A percentile compares a stretch with the other conserved stretches of the same genome.
These are phyloP conservation scores for Saccharata proteae DNA, from an alignment of 2,329 filamentous ascomycete species.

Conservation along the genomic window DNA sequence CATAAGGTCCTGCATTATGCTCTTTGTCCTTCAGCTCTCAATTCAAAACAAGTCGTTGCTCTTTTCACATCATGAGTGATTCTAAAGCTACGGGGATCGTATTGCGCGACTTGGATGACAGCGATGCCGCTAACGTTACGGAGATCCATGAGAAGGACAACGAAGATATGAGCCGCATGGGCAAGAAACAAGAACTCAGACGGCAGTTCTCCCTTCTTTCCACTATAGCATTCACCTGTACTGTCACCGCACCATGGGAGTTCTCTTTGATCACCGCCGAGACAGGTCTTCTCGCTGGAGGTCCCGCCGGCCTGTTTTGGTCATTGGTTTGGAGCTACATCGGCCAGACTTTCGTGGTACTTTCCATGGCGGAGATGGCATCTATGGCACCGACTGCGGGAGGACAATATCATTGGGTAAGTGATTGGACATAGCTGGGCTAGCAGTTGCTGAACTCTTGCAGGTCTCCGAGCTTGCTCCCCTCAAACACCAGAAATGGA, in stretches of 20 bases:
- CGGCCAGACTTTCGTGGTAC: slow-evolving; percentile 15
- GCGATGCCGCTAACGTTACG: too few species aligned
- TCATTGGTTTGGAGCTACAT: slow-evolving; percentile 23
- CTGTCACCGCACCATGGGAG: slow-evolving; percentile 45
- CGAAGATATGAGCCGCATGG: slow-evolving; percentile 36
- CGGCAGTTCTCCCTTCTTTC: slow-evolving; percentile 40
- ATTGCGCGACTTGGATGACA: too few species aligned
- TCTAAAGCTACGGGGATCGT: too few species aligned
- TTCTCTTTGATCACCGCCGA: slow-evolving; percentile 23
- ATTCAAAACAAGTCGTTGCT: too few species aligned
- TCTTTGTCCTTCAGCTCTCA: too few species aligned
- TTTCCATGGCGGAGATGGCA: slow-evolving; percentile 11
- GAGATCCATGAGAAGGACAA: too few species aligned
- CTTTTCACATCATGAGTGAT: too few species aligned
- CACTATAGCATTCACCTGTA: slow-evolving; percentile 41
- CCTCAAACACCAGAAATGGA: slow-evolving; percentile 8
- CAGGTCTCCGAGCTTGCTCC: slow-evolving; percentile 11
- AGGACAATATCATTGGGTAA: slow-evolving; percentile 10
- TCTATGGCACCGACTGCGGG: slow-evolving; percentile 10
- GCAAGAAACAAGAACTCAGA: slow-evolving; percentile 38
- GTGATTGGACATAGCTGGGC: too few species aligned
- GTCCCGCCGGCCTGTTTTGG: slow-evolving; percentile 11
- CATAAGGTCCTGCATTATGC: too few species aligned
- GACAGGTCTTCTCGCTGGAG: slow-evolving; percentile 9
- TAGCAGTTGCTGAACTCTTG: too few species aligned